Evolutionary conservation across 305 asterid species (phyloP).

Genomic region (Solanum chacoense): DNA sequence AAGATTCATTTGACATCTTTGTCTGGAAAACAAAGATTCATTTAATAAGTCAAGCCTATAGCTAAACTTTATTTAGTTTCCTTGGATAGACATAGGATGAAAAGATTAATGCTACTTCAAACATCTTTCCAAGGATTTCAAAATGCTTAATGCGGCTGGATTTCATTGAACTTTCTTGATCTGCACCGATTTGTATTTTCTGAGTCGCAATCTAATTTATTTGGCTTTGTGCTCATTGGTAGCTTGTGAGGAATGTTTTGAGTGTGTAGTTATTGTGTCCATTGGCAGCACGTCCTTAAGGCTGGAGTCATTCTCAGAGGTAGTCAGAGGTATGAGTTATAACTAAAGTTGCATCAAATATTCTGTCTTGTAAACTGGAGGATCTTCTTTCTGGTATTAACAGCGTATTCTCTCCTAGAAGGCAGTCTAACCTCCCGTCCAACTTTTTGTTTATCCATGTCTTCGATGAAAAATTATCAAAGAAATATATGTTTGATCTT

Average conservation of each 20-base stretch:
- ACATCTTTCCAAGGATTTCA: not conserved
- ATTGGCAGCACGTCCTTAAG: not conserved
- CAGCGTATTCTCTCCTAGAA: not conserved
- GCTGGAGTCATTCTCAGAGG: not conserved
- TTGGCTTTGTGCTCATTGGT: not conserved
- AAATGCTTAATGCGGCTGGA: not conserved
- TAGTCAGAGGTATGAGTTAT: not conserved
- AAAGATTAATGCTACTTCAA: not conserved
- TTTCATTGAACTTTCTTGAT: not conserved
- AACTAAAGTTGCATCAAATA: not conserved
- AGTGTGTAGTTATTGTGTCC: not conserved
- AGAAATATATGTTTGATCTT: not conserved
- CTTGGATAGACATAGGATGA: not conserved
- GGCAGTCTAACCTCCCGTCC: not conserved
- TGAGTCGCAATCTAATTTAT: not conserved
- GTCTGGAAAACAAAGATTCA: not conserved
- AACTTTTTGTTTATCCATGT: not conserved
- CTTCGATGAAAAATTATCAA: not conserved
- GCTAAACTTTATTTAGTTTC: not conserved
- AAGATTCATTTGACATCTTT: not conserved
- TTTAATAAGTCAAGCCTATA: not conserved
- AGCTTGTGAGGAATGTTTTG: not conserved
- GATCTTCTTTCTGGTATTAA: not conserved
- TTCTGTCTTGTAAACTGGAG: not conserved
- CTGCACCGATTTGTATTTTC: not conserved